These are phyloP conservation scores for Cicer chorassanicum DNA, from an alignment of 306 rosid species.

Conservation along the genomic window DNA sequence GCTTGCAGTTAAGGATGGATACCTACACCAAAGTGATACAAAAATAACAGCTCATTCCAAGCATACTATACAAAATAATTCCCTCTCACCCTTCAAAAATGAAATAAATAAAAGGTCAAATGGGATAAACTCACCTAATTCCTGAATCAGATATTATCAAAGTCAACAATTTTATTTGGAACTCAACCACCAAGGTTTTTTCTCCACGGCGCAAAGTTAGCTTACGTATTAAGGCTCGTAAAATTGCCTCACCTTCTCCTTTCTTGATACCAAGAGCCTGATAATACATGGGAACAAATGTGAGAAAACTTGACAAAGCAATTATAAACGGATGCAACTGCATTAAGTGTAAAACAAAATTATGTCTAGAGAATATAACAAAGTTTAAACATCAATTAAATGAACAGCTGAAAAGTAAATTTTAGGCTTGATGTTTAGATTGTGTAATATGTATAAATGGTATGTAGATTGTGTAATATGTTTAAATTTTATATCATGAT, in stretches of 20 bases:
- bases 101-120: neutral
- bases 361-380: slow-evolving; percentile 11
- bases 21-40: slow-evolving; percentile 37
- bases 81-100: neutral
- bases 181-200: slow-evolving; percentile 36
- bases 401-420: slow-evolving; percentile 2
- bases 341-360: slow-evolving; percentile 1
- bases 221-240: slow-evolving; percentile 42
- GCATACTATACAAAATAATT: neutral
- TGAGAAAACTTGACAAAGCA: slow-evolving; percentile 22
- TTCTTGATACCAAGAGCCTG: slow-evolving; percentile 47
- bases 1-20: slow-evolving; percentile 32
- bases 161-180: slow-evolving; percentile 45
- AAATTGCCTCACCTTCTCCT: slow-evolving; percentile 50
- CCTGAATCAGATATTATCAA: slow-evolving; percentile 44
- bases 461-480: neutral
- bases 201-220: slow-evolving; percentile 28
- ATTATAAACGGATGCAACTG: slow-evolving; percentile 12
- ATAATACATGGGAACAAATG: slow-evolving; percentile 19
- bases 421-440: neutral
- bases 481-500: neutral
- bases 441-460: neutral
- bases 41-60: slow-evolving; percentile 7
- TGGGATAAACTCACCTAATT: slow-evolving; percentile 28
- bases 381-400: slow-evolving; percentile 23